Evolutionary conservation across 345 rosid species (phyloP), one percentile per base, ranked within the genome.

Genomic region (Clarkia xantiana): DNA sequence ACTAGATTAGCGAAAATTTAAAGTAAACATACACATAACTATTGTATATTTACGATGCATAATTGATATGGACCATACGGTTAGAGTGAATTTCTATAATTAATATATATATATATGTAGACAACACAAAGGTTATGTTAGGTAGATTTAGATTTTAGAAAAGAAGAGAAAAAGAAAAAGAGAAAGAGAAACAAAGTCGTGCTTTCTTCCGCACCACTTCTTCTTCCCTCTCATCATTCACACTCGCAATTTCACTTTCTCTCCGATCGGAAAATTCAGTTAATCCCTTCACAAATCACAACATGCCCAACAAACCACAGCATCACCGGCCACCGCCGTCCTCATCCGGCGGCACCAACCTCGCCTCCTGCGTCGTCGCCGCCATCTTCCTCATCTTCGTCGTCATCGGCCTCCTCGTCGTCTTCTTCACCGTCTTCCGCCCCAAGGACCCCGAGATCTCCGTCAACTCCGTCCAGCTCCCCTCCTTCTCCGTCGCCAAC

Each of bases 301-400:
- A 52, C 23, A 40, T 53, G 45, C 56, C 56, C 47, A 42, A 22
- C 51, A 40, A 42, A 22, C 39, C 44, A 4, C 55, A 20, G 40
- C 55, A 39, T 45, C 53, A 44, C 40, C 44, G 47, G 47, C 58
- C 56, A 18, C 55, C 14, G 74, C 49, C 65, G 16, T 11, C 66
- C 55, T 15, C 77, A 0, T 70, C 89, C 0, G 74, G 82, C 59
- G 76, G 86, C 10, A 79, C 97, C 6, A 90, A 90, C 75, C 65
- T 91, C 14, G 96, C 96, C 1, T 91, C 98, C 5, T 91, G 98
- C 69, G 70, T 80, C 38, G 96, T 91, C 2, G 98, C 98, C 1
- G 72, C 94, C 0, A 56, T 86, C 57, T 91, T 91, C 90, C 65
- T 91, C 53, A 65, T 82, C 60, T 78, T 91, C 61, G 14, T 82